Conservation (phyloP, 108 stramenopile species). For the Cyclostephanos invisitatus region DNA sequence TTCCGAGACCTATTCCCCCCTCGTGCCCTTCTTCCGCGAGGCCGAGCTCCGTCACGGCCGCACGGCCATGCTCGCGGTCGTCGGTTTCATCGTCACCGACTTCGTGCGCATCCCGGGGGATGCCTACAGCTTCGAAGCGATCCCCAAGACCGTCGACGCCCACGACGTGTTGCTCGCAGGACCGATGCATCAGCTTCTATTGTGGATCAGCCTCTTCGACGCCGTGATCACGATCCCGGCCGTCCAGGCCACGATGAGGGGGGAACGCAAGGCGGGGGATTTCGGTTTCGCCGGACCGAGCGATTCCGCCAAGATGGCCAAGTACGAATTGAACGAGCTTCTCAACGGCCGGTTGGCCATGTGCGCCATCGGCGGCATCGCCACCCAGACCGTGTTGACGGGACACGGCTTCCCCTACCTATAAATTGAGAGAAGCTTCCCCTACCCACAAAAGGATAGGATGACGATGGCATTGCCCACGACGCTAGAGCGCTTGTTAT, state of each 20-base stretch:
- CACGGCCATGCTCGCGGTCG: constrained; percentile 87
- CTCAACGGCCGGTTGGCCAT: constrained; percentile 77
- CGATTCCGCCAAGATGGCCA: too few relatives aligned
- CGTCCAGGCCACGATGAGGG: too few relatives aligned
- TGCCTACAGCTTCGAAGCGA: constrained; percentile 71
- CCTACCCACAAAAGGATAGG: too few relatives aligned
- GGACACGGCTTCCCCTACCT: constrained; percentile 96
- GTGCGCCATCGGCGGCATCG: constrained; percentile 92
- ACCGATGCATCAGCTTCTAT: constrained; percentile 77
- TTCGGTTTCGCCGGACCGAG: constrained; percentile 18
- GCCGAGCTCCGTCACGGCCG: constrained; percentile 87
- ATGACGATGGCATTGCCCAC: too few relatives aligned
- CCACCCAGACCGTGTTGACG: constrained; percentile 74
- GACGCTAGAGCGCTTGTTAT: too few relatives aligned
- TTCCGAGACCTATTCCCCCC: too few relatives aligned
- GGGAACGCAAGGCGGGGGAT: constrained; percentile 79
- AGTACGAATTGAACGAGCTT: constrained; percentile 5
- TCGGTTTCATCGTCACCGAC: constrained; percentile 84
- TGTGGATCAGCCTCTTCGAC: too few relatives aligned
- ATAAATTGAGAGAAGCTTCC: too few relatives aligned
- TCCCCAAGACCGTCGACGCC: constrained; percentile 80
- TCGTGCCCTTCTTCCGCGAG: too few relatives aligned
- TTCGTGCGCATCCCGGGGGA: constrained; percentile 89
- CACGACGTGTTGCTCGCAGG: constrained; percentile 71
- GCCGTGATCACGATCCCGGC: too few relatives aligned